Evolutionary conservation across 345 rosid species (phyloP).

Genomic region (Durio zibethinus): DNA sequence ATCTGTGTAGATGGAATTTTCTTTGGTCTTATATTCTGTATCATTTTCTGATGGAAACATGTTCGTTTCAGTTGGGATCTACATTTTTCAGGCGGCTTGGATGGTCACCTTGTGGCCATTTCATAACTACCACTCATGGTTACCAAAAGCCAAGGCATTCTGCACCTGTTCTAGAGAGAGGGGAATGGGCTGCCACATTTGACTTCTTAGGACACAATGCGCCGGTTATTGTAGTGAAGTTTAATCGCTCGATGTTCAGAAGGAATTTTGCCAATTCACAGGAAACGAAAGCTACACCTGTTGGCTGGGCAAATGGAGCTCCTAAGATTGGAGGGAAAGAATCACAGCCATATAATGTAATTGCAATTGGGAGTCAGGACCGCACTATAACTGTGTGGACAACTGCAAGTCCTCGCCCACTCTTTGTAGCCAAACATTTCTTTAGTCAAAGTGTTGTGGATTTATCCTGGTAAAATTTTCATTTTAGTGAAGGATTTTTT

Average conservation of each 20-base stretch:
- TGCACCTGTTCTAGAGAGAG: slow-evolving; percentile 98
- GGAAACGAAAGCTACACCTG: slow-evolving; percentile 49
- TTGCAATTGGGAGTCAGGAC: slow-evolving; percentile 99
- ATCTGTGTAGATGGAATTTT: not conserved
- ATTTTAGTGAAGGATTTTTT: slow-evolving; percentile 6
- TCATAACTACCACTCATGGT: slow-evolving; percentile 95
- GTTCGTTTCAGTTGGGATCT: slow-evolving; percentile 74
- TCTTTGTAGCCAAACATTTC: slow-evolving; percentile 97
- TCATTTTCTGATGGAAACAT: slow-evolving; percentile 22
- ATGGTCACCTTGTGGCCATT: slow-evolving; percentile 99
- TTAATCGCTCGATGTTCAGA: slow-evolving; percentile 90
- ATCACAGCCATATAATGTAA: slow-evolving; percentile 80
- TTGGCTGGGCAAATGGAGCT: slow-evolving; percentile 87
- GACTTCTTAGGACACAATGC: slow-evolving; percentile 99
- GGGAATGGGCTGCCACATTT: slow-evolving; percentile 96
- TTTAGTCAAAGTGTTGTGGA: slow-evolving; percentile 97
- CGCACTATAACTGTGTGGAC: slow-evolving; percentile 99
- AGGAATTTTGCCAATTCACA: slow-evolving; percentile 46
- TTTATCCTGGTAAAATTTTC: slow-evolving; percentile 74
- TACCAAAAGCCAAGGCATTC: slow-evolving; percentile 99
- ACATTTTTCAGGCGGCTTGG: slow-evolving; percentile 99
- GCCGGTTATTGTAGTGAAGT: slow-evolving; percentile 90
- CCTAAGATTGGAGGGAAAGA: slow-evolving; percentile 80
- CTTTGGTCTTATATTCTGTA: slow-evolving; percentile 13
- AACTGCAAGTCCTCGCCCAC: slow-evolving; percentile 93